Conservation (phyloP, 345 rosid species). For the Populus simonii region DNA sequence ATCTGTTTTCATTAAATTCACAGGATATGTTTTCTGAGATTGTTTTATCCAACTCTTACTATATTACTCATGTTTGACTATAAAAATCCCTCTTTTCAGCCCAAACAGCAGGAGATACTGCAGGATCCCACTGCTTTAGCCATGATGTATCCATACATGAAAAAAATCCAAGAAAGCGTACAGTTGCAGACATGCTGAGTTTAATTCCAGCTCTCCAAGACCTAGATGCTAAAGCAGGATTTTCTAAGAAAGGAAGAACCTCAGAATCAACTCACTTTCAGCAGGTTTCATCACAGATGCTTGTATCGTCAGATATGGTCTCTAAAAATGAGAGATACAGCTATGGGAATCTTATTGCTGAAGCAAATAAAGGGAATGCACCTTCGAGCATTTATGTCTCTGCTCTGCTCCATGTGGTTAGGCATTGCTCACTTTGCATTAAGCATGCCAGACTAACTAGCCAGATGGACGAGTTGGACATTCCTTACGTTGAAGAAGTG, state of each 20-base stretch:
- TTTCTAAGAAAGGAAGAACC: slow-evolving; percentile 52
- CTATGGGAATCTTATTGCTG: slow-evolving; percentile 79
- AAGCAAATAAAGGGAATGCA: slow-evolving; percentile 90
- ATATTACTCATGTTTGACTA: slow-evolving; percentile 25
- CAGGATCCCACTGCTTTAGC: slow-evolving; percentile 30
- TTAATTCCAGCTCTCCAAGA: slow-evolving; percentile 79
- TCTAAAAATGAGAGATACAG: slow-evolving; percentile 54
- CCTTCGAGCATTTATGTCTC: slow-evolving; percentile 79
- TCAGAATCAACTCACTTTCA: slow-evolving; percentile 35
- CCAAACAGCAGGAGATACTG: slow-evolving; percentile 45
- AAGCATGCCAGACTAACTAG: slow-evolving; percentile 92
- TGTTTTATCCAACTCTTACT: slow-evolving; percentile 11
- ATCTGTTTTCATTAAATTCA: slow-evolving; percentile 5
- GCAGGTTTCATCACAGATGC: slow-evolving; percentile 41
- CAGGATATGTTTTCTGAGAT: not conserved
- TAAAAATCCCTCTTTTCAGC: slow-evolving; percentile 43
- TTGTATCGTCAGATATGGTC: slow-evolving; percentile 39
- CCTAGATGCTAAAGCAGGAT: slow-evolving; percentile 36
- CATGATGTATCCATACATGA: slow-evolving; percentile 45
- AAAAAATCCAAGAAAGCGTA: slow-evolving; percentile 59
- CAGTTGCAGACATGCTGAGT: slow-evolving; percentile 62
- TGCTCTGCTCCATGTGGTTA: slow-evolving; percentile 87
- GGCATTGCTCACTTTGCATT: slow-evolving; percentile 87
- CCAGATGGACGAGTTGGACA: slow-evolving; percentile 90
- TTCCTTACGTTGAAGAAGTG: slow-evolving; percentile 90